A percentile compares a stretch with the other conserved stretches of the same genome.
phyloP scores from a whole-genome alignment of 1,284 basidiomycete species.

The Boletus semigastroideus region DNA sequence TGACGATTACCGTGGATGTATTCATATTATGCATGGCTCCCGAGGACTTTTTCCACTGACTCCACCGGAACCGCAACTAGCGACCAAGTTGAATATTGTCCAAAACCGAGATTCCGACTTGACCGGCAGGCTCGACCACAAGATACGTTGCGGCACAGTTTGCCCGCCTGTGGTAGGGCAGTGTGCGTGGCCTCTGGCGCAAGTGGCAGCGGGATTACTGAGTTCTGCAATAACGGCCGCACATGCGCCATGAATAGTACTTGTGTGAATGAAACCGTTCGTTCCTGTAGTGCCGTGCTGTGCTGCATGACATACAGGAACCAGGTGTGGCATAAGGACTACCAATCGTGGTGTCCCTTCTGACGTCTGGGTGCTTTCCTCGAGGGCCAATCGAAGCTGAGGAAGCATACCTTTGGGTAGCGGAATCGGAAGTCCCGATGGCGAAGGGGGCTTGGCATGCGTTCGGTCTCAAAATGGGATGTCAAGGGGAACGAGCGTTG shows the following conservation, averaged over 20 bases:
- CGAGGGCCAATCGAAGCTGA: conserved; percentile 23
- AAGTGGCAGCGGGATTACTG: conserved; percentile 13
- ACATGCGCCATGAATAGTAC: conserved; percentile 7
- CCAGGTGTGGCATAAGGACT: conserved; percentile 14
- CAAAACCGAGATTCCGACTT: conserved; percentile 13
- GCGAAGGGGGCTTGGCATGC: conserved; percentile 29
- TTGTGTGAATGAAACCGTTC: conserved; percentile 10
- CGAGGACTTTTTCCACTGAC: conserved; percentile 1
- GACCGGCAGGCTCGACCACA: conserved; percentile 3
- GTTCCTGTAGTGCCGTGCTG: conserved; percentile 13
- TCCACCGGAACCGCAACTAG: conserved; percentile 9
- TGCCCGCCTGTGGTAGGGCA: conserved; percentile 5
- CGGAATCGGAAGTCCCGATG: conserved; percentile 34
- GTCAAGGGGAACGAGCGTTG: conserved; percentile 10
- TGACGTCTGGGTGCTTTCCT: conserved; percentile 16
- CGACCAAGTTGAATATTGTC: conserved; percentile 3
- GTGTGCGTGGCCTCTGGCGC: neutral
- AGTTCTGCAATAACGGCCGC: neutral
- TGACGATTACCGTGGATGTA: neutral
- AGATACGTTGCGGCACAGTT: neutral
- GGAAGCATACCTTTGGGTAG: conserved; percentile 20
- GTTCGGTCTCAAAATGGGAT: conserved; percentile 21
- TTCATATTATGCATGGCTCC: neutral
- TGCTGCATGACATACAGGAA: conserved; percentile 12
- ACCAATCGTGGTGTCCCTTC: neutral